phyloP scores from a whole-genome alignment of 306 rosid species.

The Rosa persica region DNA sequence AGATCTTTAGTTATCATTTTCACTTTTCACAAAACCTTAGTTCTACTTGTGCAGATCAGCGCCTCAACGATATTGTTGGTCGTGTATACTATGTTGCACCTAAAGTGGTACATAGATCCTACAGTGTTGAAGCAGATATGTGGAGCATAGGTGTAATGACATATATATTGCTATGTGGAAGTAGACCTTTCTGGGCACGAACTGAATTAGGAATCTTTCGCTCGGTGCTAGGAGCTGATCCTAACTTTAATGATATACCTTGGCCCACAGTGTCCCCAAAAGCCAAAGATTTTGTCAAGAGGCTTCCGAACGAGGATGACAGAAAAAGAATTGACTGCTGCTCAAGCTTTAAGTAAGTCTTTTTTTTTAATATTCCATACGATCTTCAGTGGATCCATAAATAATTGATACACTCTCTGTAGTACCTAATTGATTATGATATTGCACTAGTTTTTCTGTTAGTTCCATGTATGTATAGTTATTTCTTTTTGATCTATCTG shows the following conservation, averaged over 20 bases:
- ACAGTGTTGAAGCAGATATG: conserved; percentile 82
- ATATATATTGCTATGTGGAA: conserved; percentile 85
- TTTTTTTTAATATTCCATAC: neutral
- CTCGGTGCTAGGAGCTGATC: conserved; percentile 87
- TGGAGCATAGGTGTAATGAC: conserved; percentile 98
- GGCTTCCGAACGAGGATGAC: conserved; percentile 92
- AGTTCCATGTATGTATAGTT: neutral
- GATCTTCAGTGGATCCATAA: neutral
- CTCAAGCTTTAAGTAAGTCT: conserved; percentile 82
- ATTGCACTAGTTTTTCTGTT: conserved; percentile 17
- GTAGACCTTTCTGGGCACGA: conserved; percentile 98
- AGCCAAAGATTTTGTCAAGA: conserved; percentile 90
- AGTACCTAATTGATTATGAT: neutral
- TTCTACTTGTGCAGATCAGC: conserved; percentile 75
- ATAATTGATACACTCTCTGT: neutral
- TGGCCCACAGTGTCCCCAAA: conserved; percentile 91
- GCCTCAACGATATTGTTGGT: conserved; percentile 94
- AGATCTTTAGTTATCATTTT: neutral
- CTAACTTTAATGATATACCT: conserved; percentile 87
- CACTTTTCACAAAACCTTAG: too few species aligned
- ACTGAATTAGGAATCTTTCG: conserved; percentile 98
- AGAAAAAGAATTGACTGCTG: conserved; percentile 96
- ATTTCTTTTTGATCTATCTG: conserved; percentile 6
- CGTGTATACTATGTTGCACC: conserved; percentile 98
- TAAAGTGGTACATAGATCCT: conserved; percentile 94